These are phyloP conservation scores for Mallotus japonicus DNA, from an alignment of 441 rosid genomes.

Conservation along the genomic window DNA sequence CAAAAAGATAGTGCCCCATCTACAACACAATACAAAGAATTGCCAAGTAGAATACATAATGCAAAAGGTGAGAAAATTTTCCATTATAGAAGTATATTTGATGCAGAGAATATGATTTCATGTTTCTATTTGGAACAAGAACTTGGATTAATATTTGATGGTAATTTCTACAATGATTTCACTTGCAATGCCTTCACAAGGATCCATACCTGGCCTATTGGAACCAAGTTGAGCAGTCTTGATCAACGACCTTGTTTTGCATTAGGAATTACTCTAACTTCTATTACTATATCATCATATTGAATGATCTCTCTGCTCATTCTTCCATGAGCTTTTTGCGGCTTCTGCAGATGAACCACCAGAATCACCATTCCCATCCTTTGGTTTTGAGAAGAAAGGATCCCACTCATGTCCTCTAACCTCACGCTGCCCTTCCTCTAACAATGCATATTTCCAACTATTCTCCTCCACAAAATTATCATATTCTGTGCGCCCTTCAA, in stretches of 20 bases:
- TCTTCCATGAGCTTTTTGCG: slow-evolving; percentile 91
- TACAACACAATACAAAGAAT: slow-evolving; percentile 15
- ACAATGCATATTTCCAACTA: slow-evolving; percentile 86
- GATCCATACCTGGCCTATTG: slow-evolving; percentile 18
- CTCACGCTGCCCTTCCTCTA: slow-evolving; percentile 83
- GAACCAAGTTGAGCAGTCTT: slow-evolving; percentile 5
- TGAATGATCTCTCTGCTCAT: slow-evolving; percentile 63
- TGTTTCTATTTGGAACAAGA: slow-evolving; percentile 26
- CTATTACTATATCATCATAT: slow-evolving; percentile 15
- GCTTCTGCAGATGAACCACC: slow-evolving; percentile 70
- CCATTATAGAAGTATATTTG: slow-evolving; percentile 19
- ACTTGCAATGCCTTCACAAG: slow-evolving; percentile 4
- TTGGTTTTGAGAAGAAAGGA: slow-evolving; percentile 96
- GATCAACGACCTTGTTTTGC: slow-evolving; percentile 6
- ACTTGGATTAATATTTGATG: slow-evolving; percentile 3
- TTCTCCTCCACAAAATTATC: slow-evolving; percentile 92
- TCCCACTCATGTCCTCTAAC: slow-evolving; percentile 94
- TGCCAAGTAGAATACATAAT: slow-evolving; percentile 7
- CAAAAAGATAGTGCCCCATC: slow-evolving; percentile 11
- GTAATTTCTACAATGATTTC: slow-evolving; percentile 20
- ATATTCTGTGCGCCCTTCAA: slow-evolving; percentile 70
- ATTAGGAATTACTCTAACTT: slow-evolving; percentile 14
- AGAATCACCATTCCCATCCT: slow-evolving; percentile 48
- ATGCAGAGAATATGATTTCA: slow-evolving; percentile 20
- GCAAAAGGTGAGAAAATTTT: slow-evolving; percentile 15